A percentile compares a stretch with the other conserved stretches of the same genome.
phyloP scores from a whole-genome alignment of 768 basidiomycete species.

The Pleurotus salmoneostramineus region DNA sequence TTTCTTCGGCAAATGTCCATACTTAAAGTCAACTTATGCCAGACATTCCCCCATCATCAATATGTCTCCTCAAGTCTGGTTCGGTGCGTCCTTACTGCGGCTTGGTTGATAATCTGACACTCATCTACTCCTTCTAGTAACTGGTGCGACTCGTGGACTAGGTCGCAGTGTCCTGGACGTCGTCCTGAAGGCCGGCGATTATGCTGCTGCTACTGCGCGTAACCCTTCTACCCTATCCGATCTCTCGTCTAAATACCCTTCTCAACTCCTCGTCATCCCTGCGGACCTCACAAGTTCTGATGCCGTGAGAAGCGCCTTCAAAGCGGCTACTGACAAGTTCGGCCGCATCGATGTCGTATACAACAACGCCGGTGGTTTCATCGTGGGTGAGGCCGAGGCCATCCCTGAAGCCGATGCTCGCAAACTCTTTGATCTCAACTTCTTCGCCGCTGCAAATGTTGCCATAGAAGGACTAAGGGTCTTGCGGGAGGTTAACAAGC shows the following conservation, averaged over 20 bases:
- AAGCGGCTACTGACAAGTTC: conserved; percentile 23
- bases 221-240: conserved; percentile 25
- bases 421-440: conserved; percentile 34
- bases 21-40: not conserved
- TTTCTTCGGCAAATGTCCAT: not conserved
- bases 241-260: conserved; percentile 22
- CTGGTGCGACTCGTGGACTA: conserved; percentile 26
- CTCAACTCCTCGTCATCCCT: conserved; percentile 28
- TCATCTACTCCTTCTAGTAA: conserved; percentile 2
- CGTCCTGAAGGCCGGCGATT: conserved; percentile 32
- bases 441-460: conserved; percentile 32
- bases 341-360: conserved; percentile 36
- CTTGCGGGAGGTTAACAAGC: conserved; percentile 35
- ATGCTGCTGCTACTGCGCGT: conserved; percentile 34
- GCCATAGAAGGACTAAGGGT: conserved; percentile 24
- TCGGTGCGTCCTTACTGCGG: not conserved
- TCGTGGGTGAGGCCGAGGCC: conserved; percentile 33
- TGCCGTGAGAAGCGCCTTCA: conserved; percentile 28
- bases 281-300: conserved; percentile 30
- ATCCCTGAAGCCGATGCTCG: conserved; percentile 28
- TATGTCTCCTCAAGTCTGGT: conserved; percentile 9
- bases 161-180: conserved; percentile 31
- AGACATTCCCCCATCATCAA: not conserved
- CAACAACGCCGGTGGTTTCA: conserved; percentile 34
- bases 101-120: not conserved